Percentiles rank a stretch among this genome's conserved stretches.
phyloP scores from a whole-genome alignment of 441 rosid species.

The Euphorbia celastroides region DNA sequence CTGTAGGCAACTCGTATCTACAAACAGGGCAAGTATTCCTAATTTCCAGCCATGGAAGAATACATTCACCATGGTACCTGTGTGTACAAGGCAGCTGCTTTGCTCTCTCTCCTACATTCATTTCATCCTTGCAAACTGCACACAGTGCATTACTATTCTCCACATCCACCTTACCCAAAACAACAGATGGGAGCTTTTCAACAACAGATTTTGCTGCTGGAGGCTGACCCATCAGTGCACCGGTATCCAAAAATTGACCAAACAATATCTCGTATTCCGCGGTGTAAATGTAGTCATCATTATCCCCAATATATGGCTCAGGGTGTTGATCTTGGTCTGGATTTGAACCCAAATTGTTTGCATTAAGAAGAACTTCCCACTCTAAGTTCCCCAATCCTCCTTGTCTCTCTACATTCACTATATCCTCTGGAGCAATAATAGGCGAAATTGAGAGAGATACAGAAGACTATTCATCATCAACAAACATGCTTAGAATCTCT shows the following conservation, averaged over 20 bases:
- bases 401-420: slow-evolving; percentile 33
- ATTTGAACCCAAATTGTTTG: slow-evolving; percentile 47
- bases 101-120: slow-evolving; percentile 47
- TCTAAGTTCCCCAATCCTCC: slow-evolving; percentile 47
- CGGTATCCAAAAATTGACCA: slow-evolving; percentile 66
- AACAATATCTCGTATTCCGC: slow-evolving; percentile 58
- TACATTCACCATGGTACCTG: slow-evolving; percentile 74
- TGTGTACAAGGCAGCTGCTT: slow-evolving; percentile 82
- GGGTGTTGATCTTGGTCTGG: slow-evolving; percentile 31
- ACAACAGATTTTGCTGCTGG: slow-evolving; percentile 65
- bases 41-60: slow-evolving; percentile 67
- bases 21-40: slow-evolving; percentile 98
- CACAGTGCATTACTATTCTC: slow-evolving; percentile 45
- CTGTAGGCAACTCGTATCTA: slow-evolving; percentile 79
- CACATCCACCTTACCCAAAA: slow-evolving; percentile 46
- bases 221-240: slow-evolving; percentile 41
- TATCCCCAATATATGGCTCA: slow-evolving; percentile 48
- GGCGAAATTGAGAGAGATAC: slow-evolving; percentile 49
- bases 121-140: slow-evolving; percentile 88
- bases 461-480: slow-evolving; percentile 48
- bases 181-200: slow-evolving; percentile 49
- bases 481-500: slow-evolving; percentile 50
- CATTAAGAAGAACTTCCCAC: slow-evolving; percentile 76
- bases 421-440: slow-evolving; percentile 40
- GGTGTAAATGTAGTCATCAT: slow-evolving; percentile 47